Conservation (phyloP, 805 yeast genomes). For the Clavispora asparagi region DNA sequence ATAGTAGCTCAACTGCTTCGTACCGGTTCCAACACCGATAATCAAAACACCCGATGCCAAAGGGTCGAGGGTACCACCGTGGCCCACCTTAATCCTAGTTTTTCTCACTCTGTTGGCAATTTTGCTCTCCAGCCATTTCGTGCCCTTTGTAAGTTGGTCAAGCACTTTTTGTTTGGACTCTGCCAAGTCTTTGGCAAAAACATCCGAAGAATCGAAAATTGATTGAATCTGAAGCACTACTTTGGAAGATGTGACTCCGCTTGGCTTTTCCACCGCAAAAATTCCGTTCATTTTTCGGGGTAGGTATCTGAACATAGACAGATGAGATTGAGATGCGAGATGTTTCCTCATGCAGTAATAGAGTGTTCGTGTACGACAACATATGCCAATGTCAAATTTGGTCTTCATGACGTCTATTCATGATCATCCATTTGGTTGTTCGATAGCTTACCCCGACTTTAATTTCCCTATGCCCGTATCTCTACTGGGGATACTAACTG, state of each 20-base stretch:
- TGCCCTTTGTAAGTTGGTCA: slow-evolving; percentile 32
- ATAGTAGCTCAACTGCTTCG: slow-evolving; percentile 71
- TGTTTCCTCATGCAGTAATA: neutral
- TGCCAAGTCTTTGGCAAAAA: slow-evolving; percentile 51
- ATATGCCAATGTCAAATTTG: too few species aligned
- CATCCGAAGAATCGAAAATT: slow-evolving; percentile 53
- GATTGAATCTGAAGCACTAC: slow-evolving; percentile 64
- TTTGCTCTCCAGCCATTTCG: slow-evolving; percentile 39
- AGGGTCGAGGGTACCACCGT: slow-evolving; percentile 97
- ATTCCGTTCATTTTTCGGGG: slow-evolving; percentile 71
- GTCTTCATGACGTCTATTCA: too few species aligned
- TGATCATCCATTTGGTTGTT: too few species aligned
- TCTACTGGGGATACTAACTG: too few species aligned
- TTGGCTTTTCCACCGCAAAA: slow-evolving; percentile 87
- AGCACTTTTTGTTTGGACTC: slow-evolving; percentile 45
- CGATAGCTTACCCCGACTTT: too few species aligned
- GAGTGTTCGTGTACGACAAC: neutral
- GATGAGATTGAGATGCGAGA: neutral
- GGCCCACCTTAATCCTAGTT: slow-evolving; percentile 83
- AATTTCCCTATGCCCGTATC: too few species aligned
- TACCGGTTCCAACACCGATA: slow-evolving; percentile 88
- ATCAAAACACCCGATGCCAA: slow-evolving; percentile 92
- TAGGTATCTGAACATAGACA: slow-evolving; percentile 10
- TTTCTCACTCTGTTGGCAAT: slow-evolving; percentile 48
- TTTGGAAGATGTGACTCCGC: slow-evolving; percentile 76